Conservation (phyloP, 495 filamentous ascomycete species). For the Stereocaulon alpinum region DNA sequence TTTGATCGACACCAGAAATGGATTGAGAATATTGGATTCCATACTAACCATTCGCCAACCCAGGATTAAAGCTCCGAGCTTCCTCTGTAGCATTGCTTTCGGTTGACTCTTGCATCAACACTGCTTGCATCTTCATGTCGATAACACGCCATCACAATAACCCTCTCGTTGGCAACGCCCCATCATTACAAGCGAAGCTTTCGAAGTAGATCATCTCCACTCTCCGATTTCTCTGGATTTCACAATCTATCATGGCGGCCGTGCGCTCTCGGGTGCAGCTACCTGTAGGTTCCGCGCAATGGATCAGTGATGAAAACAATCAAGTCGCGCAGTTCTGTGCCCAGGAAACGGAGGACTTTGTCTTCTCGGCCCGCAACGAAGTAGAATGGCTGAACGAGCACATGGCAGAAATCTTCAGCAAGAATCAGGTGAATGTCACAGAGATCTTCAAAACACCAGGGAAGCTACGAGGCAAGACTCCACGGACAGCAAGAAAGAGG, state of each 20-base stretch:
- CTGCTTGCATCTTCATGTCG: neutral
- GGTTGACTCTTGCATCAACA: neutral
- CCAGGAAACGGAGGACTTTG: slow-evolving; percentile 79
- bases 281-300: slow-evolving; percentile 54
- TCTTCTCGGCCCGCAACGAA: slow-evolving; percentile 80
- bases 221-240: neutral
- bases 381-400: slow-evolving; percentile 95
- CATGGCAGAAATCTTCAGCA: slow-evolving; percentile 86
- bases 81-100: neutral
- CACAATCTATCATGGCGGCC: slow-evolving; percentile 33
- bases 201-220: neutral
- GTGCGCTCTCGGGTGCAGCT: slow-evolving; percentile 38
- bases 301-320: slow-evolving; percentile 57
- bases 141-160: neutral
- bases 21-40: neutral
- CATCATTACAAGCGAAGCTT: neutral
- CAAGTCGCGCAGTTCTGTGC: slow-evolving; percentile 50
- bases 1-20: slow-evolving; percentile 11
- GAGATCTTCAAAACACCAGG: slow-evolving; percentile 96
- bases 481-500: slow-evolving; percentile 66
- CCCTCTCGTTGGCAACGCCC: neutral
- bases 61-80: neutral
- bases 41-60: neutral
- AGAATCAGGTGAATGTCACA: slow-evolving; percentile 72
- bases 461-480: slow-evolving; percentile 87